These are phyloP conservation scores for Pseudocercospora crystallina DNA, from an alignment of 2,329 filamentous ascomycete species.

Conservation along the genomic window DNA sequence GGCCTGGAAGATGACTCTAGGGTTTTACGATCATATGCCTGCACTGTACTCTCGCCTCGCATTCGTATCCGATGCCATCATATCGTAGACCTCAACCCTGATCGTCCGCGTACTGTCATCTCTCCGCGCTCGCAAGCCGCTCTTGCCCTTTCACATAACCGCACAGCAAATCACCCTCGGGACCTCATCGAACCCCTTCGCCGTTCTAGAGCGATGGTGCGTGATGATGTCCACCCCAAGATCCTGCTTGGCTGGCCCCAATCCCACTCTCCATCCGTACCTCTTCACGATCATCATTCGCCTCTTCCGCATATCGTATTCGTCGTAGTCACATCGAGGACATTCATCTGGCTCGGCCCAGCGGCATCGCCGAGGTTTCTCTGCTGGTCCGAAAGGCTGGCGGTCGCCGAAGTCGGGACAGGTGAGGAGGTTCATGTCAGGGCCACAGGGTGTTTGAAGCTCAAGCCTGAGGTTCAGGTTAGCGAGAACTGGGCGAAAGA, in stretches of 20 bases:
- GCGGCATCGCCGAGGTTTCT: slow-evolving; percentile 22
- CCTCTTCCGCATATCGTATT: slow-evolving; percentile 26
- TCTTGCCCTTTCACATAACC: slow-evolving; percentile 12
- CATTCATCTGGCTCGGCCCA: slow-evolving; percentile 26
- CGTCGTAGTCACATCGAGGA: slow-evolving; percentile 30
- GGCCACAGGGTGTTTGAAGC: slow-evolving; percentile 46
- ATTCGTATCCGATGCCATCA: too few species aligned
- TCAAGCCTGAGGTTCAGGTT: slow-evolving; percentile 35
- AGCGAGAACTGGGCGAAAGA: background rate
- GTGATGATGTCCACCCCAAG: slow-evolving; percentile 27
- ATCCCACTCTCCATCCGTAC: slow-evolving; percentile 30
- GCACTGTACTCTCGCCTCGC: too few species aligned
- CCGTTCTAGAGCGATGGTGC: background rate
- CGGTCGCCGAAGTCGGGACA: slow-evolving; percentile 38
- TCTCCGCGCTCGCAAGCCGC: too few species aligned
- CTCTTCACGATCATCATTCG: slow-evolving; percentile 26
- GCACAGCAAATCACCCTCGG: slow-evolving; percentile 8
- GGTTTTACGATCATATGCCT: too few species aligned
- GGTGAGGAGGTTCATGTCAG: slow-evolving; percentile 40
- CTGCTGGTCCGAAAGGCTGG: slow-evolving; percentile 27
- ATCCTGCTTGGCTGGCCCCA: slow-evolving; percentile 23
- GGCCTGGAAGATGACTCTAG: too few species aligned
- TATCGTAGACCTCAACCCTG: too few species aligned
- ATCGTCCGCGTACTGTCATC: too few species aligned
- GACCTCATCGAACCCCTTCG: slow-evolving; percentile 9